Evolutionary conservation across 192 early-diverging fungal genomes (phyloP).

Genomic region (Podila epicladia): DNA sequence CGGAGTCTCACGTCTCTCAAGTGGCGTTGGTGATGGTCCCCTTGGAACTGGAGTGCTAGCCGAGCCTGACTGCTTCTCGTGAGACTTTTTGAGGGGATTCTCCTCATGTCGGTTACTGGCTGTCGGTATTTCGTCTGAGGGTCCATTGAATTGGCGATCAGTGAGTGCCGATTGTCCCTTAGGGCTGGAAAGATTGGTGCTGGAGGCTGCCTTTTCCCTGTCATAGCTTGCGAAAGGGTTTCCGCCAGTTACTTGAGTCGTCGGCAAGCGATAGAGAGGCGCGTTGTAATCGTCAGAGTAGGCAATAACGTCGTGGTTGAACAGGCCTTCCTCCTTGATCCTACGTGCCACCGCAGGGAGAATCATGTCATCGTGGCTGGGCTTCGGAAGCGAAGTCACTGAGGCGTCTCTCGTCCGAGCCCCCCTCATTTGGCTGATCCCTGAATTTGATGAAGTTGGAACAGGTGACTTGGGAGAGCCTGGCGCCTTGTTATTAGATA

Average conservation of each 20-base stretch:
- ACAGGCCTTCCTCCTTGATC: constrained; percentile 39
- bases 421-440: constrained; percentile 1
- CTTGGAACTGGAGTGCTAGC: background rate
- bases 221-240: constrained; percentile 48
- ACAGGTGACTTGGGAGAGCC: constrained; percentile 3
- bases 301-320: constrained; percentile 31
- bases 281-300: constrained; percentile 48
- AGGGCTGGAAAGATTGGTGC: constrained; percentile 8
- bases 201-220: constrained; percentile 26
- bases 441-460: background rate
- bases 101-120: background rate
- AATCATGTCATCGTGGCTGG: constrained; percentile 48
- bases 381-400: constrained; percentile 13
- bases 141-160: background rate
- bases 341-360: constrained; percentile 33
- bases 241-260: constrained; percentile 1
- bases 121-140: background rate
- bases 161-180: background rate
- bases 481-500: background rate
- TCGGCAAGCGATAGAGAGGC: constrained; percentile 32
- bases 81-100: background rate
- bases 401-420: constrained; percentile 18
- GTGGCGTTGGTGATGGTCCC: background rate
- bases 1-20: too few relatives aligned
- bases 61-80: background rate